A percentile compares a stretch with the other conserved stretches of the same genome.
phyloP scores from a whole-genome alignment of 1,284 basidiomycete species.

The Microbotryum lychnidis-dioicae region DNA sequence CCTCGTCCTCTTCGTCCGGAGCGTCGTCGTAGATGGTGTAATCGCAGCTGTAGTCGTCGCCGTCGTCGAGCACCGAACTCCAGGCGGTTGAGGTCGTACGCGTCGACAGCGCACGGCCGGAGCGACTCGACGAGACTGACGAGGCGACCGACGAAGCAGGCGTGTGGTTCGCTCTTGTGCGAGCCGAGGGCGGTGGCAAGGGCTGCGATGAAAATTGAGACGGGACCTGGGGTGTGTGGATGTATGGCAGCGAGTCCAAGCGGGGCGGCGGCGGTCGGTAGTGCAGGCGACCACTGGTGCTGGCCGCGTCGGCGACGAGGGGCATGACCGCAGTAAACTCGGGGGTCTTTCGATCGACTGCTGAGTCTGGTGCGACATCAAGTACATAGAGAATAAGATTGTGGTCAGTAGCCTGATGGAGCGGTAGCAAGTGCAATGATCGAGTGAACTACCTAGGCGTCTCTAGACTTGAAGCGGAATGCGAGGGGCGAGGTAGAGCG shows the following conservation, averaged over 20 bases:
- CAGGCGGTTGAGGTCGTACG: conserved; percentile 3
- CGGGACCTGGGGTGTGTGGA: not conserved
- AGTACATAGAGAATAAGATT: too few species aligned
- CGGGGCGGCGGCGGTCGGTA: not conserved
- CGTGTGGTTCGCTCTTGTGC: not conserved
- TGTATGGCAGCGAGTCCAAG: not conserved
- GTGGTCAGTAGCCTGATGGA: too few species aligned
- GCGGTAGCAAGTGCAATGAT: too few species aligned
- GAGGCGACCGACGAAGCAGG: conserved; percentile 4
- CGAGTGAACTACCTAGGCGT: too few species aligned
- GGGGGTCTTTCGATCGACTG: too few species aligned
- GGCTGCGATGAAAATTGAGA: not conserved
- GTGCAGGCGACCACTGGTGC: not conserved
- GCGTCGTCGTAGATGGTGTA: not conserved
- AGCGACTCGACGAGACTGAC: not conserved
- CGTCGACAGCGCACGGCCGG: not conserved
- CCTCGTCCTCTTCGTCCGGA: not conserved
- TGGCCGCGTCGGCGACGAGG: not conserved
- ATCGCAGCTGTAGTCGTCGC: not conserved
- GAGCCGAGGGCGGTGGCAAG: not conserved
- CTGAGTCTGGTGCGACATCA: too few species aligned
- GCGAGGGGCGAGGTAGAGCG: too few species aligned
- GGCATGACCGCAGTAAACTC: too few species aligned
- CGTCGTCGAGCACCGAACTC: not conserved
- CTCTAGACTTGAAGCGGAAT: too few species aligned